phyloP scores from a whole-genome alignment of 1,284 basidiomycete genomes.

The Malassezia yamatoensis region DNA sequence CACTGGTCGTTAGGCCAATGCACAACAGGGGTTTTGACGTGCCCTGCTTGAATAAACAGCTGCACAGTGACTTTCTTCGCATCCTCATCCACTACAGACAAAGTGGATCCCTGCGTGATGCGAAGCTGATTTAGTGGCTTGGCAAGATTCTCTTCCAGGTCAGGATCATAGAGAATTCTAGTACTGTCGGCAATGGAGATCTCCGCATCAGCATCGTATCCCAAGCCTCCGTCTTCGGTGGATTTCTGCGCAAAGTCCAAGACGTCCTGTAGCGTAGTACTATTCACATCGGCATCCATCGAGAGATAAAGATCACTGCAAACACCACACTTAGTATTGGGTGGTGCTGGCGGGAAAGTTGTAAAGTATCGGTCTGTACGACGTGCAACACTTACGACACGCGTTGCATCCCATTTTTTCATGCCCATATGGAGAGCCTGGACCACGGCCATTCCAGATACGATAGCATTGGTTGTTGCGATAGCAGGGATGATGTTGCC shows the following conservation, averaged over 20 bases:
- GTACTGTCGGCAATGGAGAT: constrained; percentile 61
- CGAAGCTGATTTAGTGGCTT: constrained; percentile 64
- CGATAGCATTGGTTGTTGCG: constrained; percentile 95
- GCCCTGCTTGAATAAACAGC: constrained; percentile 21
- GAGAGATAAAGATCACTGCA: constrained; percentile 75
- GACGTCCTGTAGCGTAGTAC: constrained; percentile 5
- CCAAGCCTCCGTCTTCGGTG: constrained; percentile 55
- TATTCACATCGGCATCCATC: constrained; percentile 49
- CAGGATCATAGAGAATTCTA: constrained; percentile 70
- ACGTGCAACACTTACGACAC: constrained; percentile 25
- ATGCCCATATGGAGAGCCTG: constrained; percentile 73
- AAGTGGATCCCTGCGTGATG: constrained; percentile 61
- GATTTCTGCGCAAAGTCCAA: constrained; percentile 62
- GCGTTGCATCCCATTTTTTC: constrained; percentile 21
- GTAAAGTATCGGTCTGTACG: constrained; percentile 22
- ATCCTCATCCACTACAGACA: constrained; percentile 79
- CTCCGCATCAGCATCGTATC: constrained; percentile 19
- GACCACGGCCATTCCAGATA: constrained; percentile 84
- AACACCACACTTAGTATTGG: constrained; percentile 58
- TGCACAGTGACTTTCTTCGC: constrained; percentile 23
- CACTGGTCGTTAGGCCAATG: not conserved
- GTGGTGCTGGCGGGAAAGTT: constrained; percentile 14
- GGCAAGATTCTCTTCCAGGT: constrained; percentile 73
- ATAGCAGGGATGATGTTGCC: constrained; percentile 94
- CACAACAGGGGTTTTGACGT: not conserved